A percentile compares a stretch with the other conserved stretches of the same genome.
phyloP scores from a whole-genome alignment of 2,329 filamentous ascomycete species.

The Aspergillus glaucus region DNA sequence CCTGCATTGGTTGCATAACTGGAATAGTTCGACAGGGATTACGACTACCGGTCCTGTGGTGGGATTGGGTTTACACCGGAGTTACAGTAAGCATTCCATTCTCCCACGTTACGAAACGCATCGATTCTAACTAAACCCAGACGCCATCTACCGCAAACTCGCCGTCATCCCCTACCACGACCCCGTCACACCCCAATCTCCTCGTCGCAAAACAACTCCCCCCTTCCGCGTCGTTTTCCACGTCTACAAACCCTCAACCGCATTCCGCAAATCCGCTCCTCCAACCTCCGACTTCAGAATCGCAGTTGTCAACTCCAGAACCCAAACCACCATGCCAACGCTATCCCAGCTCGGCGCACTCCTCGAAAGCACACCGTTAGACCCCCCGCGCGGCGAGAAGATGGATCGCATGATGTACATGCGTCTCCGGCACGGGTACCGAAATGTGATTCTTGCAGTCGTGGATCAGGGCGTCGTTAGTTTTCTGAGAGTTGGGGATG shows the following conservation, averaged over 20 bases:
- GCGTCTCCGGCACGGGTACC: constrained; percentile 74
- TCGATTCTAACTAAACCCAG: constrained; percentile 36
- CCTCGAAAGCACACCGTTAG: constrained; percentile 66
- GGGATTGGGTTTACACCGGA: constrained; percentile 49
- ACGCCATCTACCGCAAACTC: constrained; percentile 68
- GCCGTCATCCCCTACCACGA: constrained; percentile 67
- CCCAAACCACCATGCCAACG: constrained; percentile 62
- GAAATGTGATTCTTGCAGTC: constrained; percentile 78
- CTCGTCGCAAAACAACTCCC: constrained; percentile 24
- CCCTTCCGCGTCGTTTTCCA: constrained; percentile 72
- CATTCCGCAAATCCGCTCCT: constrained; percentile 74
- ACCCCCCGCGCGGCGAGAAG: constrained; percentile 50
- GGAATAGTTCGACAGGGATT: constrained; percentile 16
- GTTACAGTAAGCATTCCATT: constrained; percentile 39
- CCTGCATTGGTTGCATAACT: constrained; percentile 25
- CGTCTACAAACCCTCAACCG: constrained; percentile 67
- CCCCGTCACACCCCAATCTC: constrained; percentile 36
- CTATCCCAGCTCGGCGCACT: constrained; percentile 65
- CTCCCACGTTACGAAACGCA: not conserved
- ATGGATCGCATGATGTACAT: constrained; percentile 57
- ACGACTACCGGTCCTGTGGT: constrained; percentile 45
- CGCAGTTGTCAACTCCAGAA: constrained; percentile 70
- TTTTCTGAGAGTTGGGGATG: constrained; percentile 75
- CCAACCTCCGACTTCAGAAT: constrained; percentile 77
- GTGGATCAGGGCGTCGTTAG: constrained; percentile 88